Base-by-base conservation (phyloP, 306 rosid species). In the Vigna trinervia region DNA sequence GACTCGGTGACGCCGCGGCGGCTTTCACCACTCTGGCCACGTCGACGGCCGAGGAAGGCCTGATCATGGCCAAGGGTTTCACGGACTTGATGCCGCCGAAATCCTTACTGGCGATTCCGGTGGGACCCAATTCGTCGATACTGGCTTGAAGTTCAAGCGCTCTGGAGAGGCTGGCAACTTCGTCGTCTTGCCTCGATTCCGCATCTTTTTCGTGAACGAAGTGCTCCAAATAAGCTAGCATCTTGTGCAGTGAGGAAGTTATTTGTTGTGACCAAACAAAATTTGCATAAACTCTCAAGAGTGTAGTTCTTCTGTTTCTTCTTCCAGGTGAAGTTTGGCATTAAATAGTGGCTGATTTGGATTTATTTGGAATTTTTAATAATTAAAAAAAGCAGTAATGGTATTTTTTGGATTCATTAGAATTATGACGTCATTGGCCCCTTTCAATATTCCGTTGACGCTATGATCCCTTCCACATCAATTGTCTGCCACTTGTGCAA, bases 151-250 rank as follows among this genome's bases (percentile, higher is more conserved):
- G 69, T 5, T 60, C 65, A 28, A 87, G 71, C 2, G 71, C 80
- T 71, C 76, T 83, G 8, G 83, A 84, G 30, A 90, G 75, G 56
- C 64, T 60, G 0, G 90, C 73, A 38, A 86, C 86, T 82, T 77
- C 93, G 61, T 87, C 86, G 61, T 82, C 75, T 30, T 67, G 85
- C 8, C 78, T 67, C 7, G 97, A 87, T 38, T 90, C 94, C 23
- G 89, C 74, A 74, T 93, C 97, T 75, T 78, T 89, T 80, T 86
- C 96, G 48, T 78, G 92, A 15, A 87, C 81, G 61, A 92, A 87
- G 48, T 82, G 89, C 71, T 91, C 97, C 10, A 89, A 64, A 88
- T 83, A 91, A 11, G 99, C 97, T 83, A 89, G 88, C 99, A 95
- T 94, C 71, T 32, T 7, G 17, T 7, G 45, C 22, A 9, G 15